Evolutionary conservation across 495 filamentous ascomycete genomes (phyloP).

Genomic region (Xylaria grammica): DNA sequence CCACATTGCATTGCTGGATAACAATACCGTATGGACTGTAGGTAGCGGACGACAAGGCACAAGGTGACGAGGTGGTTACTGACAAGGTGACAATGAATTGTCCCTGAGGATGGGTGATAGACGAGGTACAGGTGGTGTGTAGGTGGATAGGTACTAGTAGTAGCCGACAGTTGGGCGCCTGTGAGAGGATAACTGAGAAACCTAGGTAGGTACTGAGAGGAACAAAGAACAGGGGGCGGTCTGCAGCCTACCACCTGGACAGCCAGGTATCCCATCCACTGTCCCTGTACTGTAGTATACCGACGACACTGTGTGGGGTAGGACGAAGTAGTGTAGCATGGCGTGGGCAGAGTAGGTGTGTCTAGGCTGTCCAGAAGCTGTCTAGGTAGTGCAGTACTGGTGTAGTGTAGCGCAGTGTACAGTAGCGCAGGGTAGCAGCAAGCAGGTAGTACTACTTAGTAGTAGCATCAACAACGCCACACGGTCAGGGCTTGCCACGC

Average conservation of each 20-base stretch:
- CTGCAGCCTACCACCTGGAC: slow-evolving; percentile 15
- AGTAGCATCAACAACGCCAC: slow-evolving; percentile 21
- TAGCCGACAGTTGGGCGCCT: slow-evolving; percentile 10
- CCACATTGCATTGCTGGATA: slow-evolving; percentile 3
- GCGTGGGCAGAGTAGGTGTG: neutral
- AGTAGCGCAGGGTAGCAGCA: slow-evolving; percentile 7
- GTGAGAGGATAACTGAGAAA: neutral
- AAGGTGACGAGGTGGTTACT: slow-evolving; percentile 7
- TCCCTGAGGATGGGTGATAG: neutral
- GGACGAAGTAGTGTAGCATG: neutral
- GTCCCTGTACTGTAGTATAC: neutral
- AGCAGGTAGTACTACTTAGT: too few species aligned
- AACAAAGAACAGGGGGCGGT: slow-evolving; percentile 16
- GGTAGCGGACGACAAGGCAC: neutral
- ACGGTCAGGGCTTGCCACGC: slow-evolving; percentile 26
- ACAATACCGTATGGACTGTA: neutral
- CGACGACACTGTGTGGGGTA: slow-evolving; percentile 16
- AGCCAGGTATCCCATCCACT: neutral
- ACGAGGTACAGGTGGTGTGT: neutral
- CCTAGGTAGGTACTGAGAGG: too few species aligned
- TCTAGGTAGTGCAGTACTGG: neutral
- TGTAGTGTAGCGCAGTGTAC: slow-evolving; percentile 2
- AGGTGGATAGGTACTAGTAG: neutral
- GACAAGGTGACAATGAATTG: slow-evolving; percentile 4
- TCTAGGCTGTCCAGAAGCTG: too few species aligned